Base-by-base conservation (phyloP, 768 basidiomycete genomes). In the Lactarius pseudohatsudake region DNA sequence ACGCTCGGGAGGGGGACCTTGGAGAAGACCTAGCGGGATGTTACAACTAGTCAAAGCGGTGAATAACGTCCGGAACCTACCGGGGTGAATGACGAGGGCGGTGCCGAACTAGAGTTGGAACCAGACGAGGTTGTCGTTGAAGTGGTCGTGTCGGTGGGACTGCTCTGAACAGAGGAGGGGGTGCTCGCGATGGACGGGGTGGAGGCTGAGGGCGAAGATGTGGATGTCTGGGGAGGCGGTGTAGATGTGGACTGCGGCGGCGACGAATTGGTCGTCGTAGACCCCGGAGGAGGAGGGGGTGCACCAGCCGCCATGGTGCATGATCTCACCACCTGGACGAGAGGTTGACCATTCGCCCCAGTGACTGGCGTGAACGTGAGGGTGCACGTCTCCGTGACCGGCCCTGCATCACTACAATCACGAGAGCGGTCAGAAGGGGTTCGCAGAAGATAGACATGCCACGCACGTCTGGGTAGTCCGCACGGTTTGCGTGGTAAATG, bases 381-480 rank as follows among this genome's bases (percentile, higher is more conserved):
- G 2, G 53, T 72, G 64, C 79, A 81, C 2, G 72, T 75, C 71
- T 79, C 71, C n/a, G 74, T 72, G 72, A 78, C 76, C 1, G 72
- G 67, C 0, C 78, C 79, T 16, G 62, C 58, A 16, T n/a, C 9
- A 40, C 70, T 54, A 70, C 60, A 64, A 74, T 72, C 28, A 53
- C 20, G 10, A 32, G 50, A 47, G 47, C 40, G 22, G 47, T 54
- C 26, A 36, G 9, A 43, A 15, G 38, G 20, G 18, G 20, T 38
- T 20, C 22, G 4, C 22, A 47, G 8, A 41, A 32, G 30, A 55
- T 11, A 6, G n/a, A 7, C 6, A 36, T 4, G 38, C n/a, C 18
- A 77, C 82, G 74, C 71, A 83, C 82, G 79, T 82, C 68, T 81
- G 73, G 18, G 78, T 67, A 28, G 73, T 76, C 60, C 70, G 72